These are phyloP conservation scores for Dictyostelium capitatum DNA, from an alignment of 78 protist species.

Conservation along the genomic window DNA sequence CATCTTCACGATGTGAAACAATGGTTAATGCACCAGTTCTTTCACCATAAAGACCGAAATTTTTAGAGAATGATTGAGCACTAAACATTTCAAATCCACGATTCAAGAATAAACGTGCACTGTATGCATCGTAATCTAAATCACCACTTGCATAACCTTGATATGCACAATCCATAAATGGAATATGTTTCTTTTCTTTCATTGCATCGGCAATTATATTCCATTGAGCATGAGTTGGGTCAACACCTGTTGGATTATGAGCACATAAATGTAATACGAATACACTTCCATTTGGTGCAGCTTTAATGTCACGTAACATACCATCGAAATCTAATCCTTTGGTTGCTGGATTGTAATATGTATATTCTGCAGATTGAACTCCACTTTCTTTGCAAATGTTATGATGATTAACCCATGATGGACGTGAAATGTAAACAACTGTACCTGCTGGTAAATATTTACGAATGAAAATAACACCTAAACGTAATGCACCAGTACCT, in stretches of 20 bases:
- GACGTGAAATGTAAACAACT: slow-evolving; percentile 92
- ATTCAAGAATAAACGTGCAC: slow-evolving; percentile 84
- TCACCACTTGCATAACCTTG: slow-evolving; percentile 99
- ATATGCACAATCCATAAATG: slow-evolving; percentile 98
- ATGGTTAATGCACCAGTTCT: slow-evolving; percentile 83
- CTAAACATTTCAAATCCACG: slow-evolving; percentile 73
- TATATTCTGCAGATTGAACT: slow-evolving; percentile 82
- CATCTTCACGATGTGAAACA: slow-evolving; percentile 8
- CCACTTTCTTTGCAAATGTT: slow-evolving; percentile 88
- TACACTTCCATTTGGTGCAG: slow-evolving; percentile 86
- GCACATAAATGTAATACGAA: slow-evolving; percentile 98
- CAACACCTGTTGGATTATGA: slow-evolving; percentile 99
- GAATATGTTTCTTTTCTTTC: slow-evolving; percentile 78
- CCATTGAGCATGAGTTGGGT: slow-evolving; percentile 98
- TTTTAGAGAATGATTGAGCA: slow-evolving; percentile 97
- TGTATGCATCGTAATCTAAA: slow-evolving; percentile 92
- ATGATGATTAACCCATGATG: slow-evolving; percentile 98
- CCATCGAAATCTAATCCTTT: slow-evolving; percentile 84
- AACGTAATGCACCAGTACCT: slow-evolving; percentile 98
- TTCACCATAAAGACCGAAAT: slow-evolving; percentile 98
- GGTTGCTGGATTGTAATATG: slow-evolving; percentile 70
- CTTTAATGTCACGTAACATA: slow-evolving; percentile 62
- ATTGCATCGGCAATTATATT: slow-evolving; percentile 72
- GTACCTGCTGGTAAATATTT: slow-evolving; percentile 53
- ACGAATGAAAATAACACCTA: slow-evolving; percentile 88